Percentiles rank a stretch among this genome's conserved stretches.
Evolutionary conservation across 2,329 filamentous ascomycete genomes (phyloP).

Genomic region (Bipolaris victoriae): DNA sequence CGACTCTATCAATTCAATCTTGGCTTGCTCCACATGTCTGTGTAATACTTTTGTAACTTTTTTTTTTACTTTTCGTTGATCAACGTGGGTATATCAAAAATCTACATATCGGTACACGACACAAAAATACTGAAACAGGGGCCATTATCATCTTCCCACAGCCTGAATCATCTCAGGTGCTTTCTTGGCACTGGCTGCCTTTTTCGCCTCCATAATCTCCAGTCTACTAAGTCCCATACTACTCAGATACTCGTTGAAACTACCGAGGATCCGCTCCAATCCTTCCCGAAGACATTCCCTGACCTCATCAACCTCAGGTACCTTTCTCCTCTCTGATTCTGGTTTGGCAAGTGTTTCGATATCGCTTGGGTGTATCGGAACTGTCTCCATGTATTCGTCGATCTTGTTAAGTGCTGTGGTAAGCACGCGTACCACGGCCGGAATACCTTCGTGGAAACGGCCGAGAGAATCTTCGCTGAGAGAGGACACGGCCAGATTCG

Average conservation of each 20-base stretch:
- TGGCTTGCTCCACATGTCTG: background rate
- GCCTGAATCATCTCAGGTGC: conserved; percentile 35
- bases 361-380: conserved; percentile 81
- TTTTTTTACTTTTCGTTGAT: background rate
- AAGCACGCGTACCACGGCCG: conserved; percentile 73
- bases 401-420: conserved; percentile 72
- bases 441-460: conserved; percentile 82
- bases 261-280: conserved; percentile 68
- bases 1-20: background rate
- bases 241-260: conserved; percentile 75
- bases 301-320: conserved; percentile 73
- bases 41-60: too few species aligned
- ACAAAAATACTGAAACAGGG: background rate
- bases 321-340: conserved; percentile 52
- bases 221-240: conserved; percentile 72
- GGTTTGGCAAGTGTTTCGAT: conserved; percentile 59
- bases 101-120: conserved; percentile 3
- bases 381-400: conserved; percentile 66
- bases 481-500: conserved; percentile 72
- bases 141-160: background rate
- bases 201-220: conserved; percentile 70
- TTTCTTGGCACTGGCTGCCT: conserved; percentile 24
- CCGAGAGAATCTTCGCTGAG: conserved; percentile 82
- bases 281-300: conserved; percentile 68
- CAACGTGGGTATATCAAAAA: conserved; percentile 2